These are phyloP conservation scores for Solanum tarapatanum DNA, from an alignment of 257 asterid genomes.

Conservation along the genomic window DNA sequence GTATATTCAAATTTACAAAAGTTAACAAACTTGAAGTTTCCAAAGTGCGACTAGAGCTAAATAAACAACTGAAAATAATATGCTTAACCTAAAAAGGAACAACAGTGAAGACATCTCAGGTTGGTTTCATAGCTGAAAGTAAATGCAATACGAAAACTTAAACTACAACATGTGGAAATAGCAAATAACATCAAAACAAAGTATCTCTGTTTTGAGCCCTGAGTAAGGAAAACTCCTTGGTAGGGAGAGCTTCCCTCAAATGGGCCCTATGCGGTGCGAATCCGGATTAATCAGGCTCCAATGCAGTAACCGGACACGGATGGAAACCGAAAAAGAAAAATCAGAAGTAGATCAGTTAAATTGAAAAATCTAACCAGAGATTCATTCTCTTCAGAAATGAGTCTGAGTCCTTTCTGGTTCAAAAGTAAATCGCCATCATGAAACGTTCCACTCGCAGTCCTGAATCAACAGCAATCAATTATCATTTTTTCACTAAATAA, in stretches of 20 bases:
- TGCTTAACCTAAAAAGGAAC: neutral
- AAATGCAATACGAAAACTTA: neutral
- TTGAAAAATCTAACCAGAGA: conserved; percentile 27
- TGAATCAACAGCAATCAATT: conserved; percentile 16
- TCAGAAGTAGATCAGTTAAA: neutral
- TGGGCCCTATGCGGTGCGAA: neutral
- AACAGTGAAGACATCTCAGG: neutral
- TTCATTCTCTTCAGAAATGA: conserved; percentile 58
- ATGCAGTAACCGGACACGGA: neutral
- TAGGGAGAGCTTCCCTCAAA: neutral
- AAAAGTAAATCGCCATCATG: conserved; percentile 81
- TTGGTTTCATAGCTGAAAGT: neutral
- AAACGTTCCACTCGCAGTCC: conserved; percentile 96
- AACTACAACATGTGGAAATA: neutral
- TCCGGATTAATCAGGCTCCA: neutral
- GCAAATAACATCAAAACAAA: neutral
- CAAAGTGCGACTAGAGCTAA: neutral
- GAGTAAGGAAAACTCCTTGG: neutral
- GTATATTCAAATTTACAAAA: neutral
- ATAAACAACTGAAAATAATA: neutral
- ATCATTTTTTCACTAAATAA: neutral
- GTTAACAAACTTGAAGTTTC: neutral
- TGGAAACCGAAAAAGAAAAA: neutral
- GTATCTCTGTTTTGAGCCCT: neutral
- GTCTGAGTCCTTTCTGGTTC: conserved; percentile 75